Evolutionary conservation across 2,329 filamentous ascomycete genomes (phyloP).

Genomic region (Didymella keratinophila): DNA sequence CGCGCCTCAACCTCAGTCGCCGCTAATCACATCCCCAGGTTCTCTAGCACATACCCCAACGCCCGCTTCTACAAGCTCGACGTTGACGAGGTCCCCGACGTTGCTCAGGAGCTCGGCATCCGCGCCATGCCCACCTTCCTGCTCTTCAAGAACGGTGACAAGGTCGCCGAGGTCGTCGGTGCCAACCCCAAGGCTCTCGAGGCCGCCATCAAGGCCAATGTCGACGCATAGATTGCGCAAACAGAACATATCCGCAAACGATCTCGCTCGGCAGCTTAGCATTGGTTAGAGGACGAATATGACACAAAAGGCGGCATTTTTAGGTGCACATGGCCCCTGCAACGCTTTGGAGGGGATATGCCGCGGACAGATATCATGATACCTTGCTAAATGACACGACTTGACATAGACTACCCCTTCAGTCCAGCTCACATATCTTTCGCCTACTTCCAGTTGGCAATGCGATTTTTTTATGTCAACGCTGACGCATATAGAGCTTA

Average conservation of each 20-base stretch:
- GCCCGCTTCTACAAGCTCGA: constrained; percentile 89
- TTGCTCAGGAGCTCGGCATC: constrained; percentile 79
- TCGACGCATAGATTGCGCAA: constrained; percentile 32
- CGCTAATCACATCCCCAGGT: constrained; percentile 53
- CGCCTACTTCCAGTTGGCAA: background rate
- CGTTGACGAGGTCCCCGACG: constrained; percentile 79
- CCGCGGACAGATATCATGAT: constrained; percentile 28
- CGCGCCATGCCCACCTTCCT: constrained; percentile 94
- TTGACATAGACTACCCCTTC: constrained; percentile 6
- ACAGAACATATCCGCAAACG: constrained; percentile 1
- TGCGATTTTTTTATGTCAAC: background rate
- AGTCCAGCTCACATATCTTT: background rate
- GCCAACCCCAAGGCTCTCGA: constrained; percentile 77
- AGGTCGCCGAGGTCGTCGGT: constrained; percentile 76
- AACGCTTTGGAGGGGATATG: constrained; percentile 8
- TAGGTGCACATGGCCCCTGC: constrained; percentile 15
- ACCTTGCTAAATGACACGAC: constrained; percentile 28
- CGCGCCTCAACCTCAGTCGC: background rate
- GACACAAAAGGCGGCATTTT: constrained; percentile 14
- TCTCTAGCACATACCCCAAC: constrained; percentile 65
- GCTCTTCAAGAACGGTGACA: constrained; percentile 81
- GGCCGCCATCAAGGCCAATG: constrained; percentile 56
- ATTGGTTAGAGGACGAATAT: constrained; percentile 13
- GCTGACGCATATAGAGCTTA: constrained; percentile 12
- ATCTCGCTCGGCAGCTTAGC: constrained; percentile 22